Base-by-base conservation (phyloP, 2,329 filamentous ascomycete genomes). In the Diaporthe nobilis region DNA sequence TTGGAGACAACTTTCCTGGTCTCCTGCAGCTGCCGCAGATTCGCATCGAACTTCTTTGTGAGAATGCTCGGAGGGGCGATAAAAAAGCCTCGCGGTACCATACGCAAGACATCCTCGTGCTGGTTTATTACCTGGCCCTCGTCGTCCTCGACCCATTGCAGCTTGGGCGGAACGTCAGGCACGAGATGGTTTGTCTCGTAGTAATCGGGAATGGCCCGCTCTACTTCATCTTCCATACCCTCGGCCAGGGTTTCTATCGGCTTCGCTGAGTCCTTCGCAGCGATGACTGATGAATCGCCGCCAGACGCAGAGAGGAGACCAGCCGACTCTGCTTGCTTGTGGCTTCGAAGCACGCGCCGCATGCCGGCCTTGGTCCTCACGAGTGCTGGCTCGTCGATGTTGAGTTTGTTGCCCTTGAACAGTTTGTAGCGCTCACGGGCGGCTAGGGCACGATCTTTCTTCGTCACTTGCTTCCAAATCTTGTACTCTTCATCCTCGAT, bases 401-500 rank as follows among this genome's bases (percentile, higher is more conserved):
- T 98, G 68, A 99, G 88, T 80, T 92, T 94, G 80, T 95, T 93
- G 70, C 93, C 94, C 77, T 93, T 94, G 85, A 99, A 98, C 20
- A 99, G 90, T 53, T 94, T 91, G 83, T 95, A 93, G 44, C 97
- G 91, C 82, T 98, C 95, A 78, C 96, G 95, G 76, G 97, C 94
- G 72, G 96, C 92, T 34, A 94, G 87, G 5, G 97, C 97, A 77
- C 97, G 93, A 81, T 98, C 96, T 82, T 97, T 98, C 85, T 98
- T 98, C 2, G 97, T 99, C 55, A 98, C 95, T 84, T 98, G 96
- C 86, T 98, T 99, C 97, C 97, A 99, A 49, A 97, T 94, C 83
- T 97, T 98, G 86, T 97, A 98, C 82, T 98, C 96, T 75, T 98
- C 96, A 80, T 98, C 96, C 79, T 97, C 92, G 79, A 95, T 95